A percentile compares a stretch with the other conserved stretches of the same genome.
These are phyloP conservation scores for Cytospora paraplurivora DNA, from an alignment of 2,329 filamentous ascomycete genomes.

Conservation along the genomic window DNA sequence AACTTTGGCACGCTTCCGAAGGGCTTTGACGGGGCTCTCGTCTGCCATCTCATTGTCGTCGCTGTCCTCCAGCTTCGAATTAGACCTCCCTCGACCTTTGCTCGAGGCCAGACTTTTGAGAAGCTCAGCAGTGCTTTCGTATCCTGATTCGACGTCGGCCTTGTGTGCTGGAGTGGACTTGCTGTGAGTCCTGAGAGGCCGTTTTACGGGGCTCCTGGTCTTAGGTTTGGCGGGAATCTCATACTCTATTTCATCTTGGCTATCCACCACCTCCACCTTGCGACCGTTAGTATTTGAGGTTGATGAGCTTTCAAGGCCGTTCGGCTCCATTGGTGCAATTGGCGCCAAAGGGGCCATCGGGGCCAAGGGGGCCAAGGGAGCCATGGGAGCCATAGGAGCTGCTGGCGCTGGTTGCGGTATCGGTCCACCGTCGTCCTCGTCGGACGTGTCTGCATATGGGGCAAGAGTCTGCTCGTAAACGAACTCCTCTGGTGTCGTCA, in stretches of 20 bases:
- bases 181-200: not conserved
- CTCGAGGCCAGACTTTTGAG: slow-evolving; percentile 4
- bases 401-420: slow-evolving; percentile 14
- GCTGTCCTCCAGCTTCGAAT: not conserved
- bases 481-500: slow-evolving; percentile 16
- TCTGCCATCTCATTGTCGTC: not conserved
- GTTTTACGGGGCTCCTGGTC: slow-evolving; percentile 19
- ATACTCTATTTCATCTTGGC: slow-evolving; percentile 22
- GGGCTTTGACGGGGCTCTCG: not conserved
- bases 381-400: slow-evolving; percentile 22
- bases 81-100: not conserved
- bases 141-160: not conserved
- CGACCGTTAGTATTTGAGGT: not conserved
- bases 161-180: not conserved
- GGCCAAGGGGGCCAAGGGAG: slow-evolving; percentile 6
- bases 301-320: not conserved
- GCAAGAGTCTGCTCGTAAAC: slow-evolving; percentile 9
- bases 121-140: slow-evolving; percentile 6
- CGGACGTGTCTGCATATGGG: slow-evolving; percentile 13
- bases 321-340: slow-evolving; percentile 8
- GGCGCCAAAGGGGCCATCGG: slow-evolving; percentile 5
- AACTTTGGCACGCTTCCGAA: not conserved
- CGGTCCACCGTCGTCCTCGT: slow-evolving; percentile 16
- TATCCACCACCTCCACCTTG: not conserved
- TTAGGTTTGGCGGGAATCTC: slow-evolving; percentile 24